Base-by-base conservation (phyloP, 2,329 filamentous ascomycete species). In the Curvularia sp. region DNA sequence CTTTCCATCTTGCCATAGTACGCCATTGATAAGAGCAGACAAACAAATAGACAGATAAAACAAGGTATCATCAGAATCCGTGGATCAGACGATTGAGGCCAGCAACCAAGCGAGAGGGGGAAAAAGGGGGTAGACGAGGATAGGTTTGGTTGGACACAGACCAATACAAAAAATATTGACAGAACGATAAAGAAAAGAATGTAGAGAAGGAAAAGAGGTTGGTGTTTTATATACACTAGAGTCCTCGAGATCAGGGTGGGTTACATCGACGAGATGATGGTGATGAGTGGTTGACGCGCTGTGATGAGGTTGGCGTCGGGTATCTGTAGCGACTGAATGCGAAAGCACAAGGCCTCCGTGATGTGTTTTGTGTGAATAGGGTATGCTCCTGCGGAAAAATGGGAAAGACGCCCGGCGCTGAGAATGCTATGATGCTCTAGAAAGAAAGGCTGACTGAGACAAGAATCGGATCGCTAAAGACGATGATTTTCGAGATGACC, bases 291-390 rank as follows among this genome's bases (percentile, higher is more conserved):
- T 55, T 58, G 55, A 58, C 55, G 55, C 55, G 46, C 55, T 49
- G 46, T 41, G 55, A 31, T 30, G 51, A 49, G 55, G 38, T 55
- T 58, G 55, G 63, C 69, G 68, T 75, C 72, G 73, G 73, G 73
- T 75, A 75, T 75, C 67, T 67, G 73, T 75, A 74, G 67, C 62
- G 71, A 75, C 71, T 66, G 71, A 70, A 66, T 50, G 26, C 61
- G 62, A 64, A 65, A 69, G 70, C 31, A 49, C 30, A 35, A 53
- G 24, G 30, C 63, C 67, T 68, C 66, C 63, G 55, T 44, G 47
- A 38, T 35, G 35, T 44, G 51, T 47, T 42, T 48, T 44, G 35
- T 31, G 13, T 31, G 44, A 33, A 48, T 15, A 24, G 13, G 18
- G 12, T 30, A 26, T 50, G 24, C 41, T 18, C n/a, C 48, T 30